Percentiles rank a stretch among this genome's conserved stretches.
These are phyloP conservation scores for Beauveria sp. DNA, from an alignment of 2,329 filamentous ascomycete species.

Conservation along the genomic window DNA sequence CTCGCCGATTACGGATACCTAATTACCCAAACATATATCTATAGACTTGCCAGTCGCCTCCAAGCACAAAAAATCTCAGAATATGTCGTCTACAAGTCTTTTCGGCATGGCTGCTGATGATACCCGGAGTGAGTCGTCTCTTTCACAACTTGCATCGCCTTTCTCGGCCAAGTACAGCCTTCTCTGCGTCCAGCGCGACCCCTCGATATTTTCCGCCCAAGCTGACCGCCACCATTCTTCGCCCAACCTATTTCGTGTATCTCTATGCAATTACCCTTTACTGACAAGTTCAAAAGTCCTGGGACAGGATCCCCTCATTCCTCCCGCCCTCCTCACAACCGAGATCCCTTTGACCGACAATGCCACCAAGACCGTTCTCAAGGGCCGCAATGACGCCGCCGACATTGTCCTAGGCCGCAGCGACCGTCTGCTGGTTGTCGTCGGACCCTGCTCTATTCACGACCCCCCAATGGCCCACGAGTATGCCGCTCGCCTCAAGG, in stretches of 20 bases:
- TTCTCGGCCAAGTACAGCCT: neutral
- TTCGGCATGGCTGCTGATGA: slow-evolving; percentile 37
- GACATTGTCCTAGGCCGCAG: slow-evolving; percentile 70
- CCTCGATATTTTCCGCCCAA: neutral
- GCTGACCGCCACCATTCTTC: neutral
- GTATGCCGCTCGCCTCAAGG: slow-evolving; percentile 74
- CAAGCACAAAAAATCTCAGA: neutral
- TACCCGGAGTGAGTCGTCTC: slow-evolving; percentile 29
- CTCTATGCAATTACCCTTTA: neutral
- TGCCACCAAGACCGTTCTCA: slow-evolving; percentile 61
- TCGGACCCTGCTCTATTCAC: slow-evolving; percentile 95
- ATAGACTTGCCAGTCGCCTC: neutral
- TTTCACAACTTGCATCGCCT: neutral
- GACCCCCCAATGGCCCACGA: slow-evolving; percentile 82
- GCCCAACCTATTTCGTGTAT: neutral
- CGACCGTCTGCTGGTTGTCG: slow-evolving; percentile 87
- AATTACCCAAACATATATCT: neutral
- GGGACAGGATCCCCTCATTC: slow-evolving; percentile 89
- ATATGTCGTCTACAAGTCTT: slow-evolving; percentile 33
- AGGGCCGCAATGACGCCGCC: slow-evolving; percentile 60
- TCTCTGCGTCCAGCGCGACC: neutral
- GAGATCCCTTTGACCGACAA: slow-evolving; percentile 67
- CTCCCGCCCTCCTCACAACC: slow-evolving; percentile 75
- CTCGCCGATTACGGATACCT: slow-evolving; percentile 4
- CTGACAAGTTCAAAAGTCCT: slow-evolving; percentile 51